Evolutionary conservation across 2,329 filamentous ascomycete genomes (phyloP), one percentile per base, ranked within the genome.

Genomic region (Exophiala lecanii-corni): DNA sequence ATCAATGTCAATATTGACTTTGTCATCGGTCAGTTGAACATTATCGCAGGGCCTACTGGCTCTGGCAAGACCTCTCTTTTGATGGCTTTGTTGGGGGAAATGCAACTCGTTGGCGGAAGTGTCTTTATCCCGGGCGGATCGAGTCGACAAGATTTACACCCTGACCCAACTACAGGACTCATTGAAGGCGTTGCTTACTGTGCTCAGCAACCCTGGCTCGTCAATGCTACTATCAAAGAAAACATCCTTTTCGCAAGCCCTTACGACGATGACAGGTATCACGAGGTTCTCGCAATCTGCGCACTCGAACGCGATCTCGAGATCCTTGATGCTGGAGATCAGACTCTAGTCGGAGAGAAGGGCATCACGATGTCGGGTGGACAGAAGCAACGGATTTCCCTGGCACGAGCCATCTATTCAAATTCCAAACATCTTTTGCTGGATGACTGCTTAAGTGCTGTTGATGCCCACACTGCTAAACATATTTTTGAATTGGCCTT

Each of bases 401-500:
- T 98, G 33, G 92, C 92, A n/a, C 82, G 92, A 54, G 92, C 92
- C 1, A 75, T 98, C n/a, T 98, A 98, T 67, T 95, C 88, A 53
- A 91, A 88, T 64, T 94, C 89, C 4, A 84, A 83, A 40, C 91
- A 97, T 63, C 69, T 98, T 12, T 76, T 98, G 9, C 75, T 98
- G 37, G 92, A 98, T 59, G 92, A 98, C 63, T 95, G 94, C 51
- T 75, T 98, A 32, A 96, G 89, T 60, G 92, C 92, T 19, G 92
- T 98, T 23, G 92, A 98, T 63, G 94, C 92, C 3, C 92, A 98
- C 58, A 97, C 92, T 0, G 89, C 89, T 2, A 94, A 96, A 63
- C 96, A 94, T 83, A 97, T 98, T 54, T 97, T 97, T 67, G 85
- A 84, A 61, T 85, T 95, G 64, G 94, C 89, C 47, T 82, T 98